These are phyloP conservation scores for Amborella trichopoda DNA, from an alignment of 164 flowering plant species.

Conservation along the genomic window DNA sequence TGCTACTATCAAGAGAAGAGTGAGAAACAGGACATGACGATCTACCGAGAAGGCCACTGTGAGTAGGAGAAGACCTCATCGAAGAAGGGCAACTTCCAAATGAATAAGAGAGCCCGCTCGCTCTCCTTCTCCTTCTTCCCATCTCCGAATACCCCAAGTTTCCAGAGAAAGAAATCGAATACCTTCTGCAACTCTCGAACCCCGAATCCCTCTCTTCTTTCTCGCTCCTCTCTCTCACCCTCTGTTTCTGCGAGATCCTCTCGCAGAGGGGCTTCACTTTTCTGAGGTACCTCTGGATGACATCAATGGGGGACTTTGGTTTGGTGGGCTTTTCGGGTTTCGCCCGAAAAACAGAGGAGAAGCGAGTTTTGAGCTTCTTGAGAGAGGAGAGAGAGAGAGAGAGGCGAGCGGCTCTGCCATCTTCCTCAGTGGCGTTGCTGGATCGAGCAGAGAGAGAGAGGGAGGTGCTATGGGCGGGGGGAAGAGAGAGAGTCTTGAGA, in stretches of 20 bases:
- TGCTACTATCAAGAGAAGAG: slow-evolving; percentile 4
- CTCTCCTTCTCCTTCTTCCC: not conserved
- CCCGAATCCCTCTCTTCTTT: slow-evolving; percentile 4
- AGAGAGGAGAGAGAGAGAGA: slow-evolving; percentile 32
- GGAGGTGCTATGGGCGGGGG: slow-evolving; percentile 22
- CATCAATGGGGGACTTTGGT: no score
- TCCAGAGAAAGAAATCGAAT: slow-evolving; percentile 66
- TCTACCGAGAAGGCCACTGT: slow-evolving; percentile 53
- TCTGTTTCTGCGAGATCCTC: slow-evolving; percentile 46
- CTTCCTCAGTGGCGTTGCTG: slow-evolving; percentile 50
- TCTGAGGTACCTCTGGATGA: slow-evolving; percentile 63
- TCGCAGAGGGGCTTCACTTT: slow-evolving; percentile 86
- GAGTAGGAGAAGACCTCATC: slow-evolving; percentile 86
- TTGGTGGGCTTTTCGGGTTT: slow-evolving; percentile 21
- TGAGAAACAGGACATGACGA: no score
- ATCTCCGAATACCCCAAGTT: slow-evolving; percentile 61
- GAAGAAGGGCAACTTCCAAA: slow-evolving; percentile 76
- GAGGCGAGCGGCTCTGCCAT: slow-evolving; percentile 40
- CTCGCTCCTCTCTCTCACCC: slow-evolving; percentile 5
- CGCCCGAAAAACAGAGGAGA: slow-evolving; percentile 70
- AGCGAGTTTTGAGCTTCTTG: no score
- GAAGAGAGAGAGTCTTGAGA: slow-evolving; percentile 34
- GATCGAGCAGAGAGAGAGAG: slow-evolving; percentile 48
- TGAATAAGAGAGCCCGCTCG: not conserved
- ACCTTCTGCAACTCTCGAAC: slow-evolving; percentile 2